phyloP scores from a whole-genome alignment of 2,329 filamentous ascomycete genomes.

The Chrysoporthe puriensis region DNA sequence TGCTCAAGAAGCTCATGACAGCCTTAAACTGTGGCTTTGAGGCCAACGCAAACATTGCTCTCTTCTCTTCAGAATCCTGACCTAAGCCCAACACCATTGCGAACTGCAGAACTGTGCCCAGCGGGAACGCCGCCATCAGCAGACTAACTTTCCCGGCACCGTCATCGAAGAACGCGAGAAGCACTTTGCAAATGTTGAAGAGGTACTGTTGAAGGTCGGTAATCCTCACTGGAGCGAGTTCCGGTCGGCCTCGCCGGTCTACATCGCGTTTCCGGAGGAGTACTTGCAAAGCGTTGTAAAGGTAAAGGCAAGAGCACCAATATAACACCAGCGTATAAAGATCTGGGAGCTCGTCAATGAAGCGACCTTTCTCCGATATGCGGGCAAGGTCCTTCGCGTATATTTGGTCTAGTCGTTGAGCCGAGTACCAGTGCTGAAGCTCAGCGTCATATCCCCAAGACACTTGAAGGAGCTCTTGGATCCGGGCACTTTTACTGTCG shows the following conservation, averaged over 20 bases:
- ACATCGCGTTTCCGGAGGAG: slow-evolving; percentile 16
- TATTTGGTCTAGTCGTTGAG: slow-evolving; percentile 22
- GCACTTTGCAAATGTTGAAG: slow-evolving; percentile 24
- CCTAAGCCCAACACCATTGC: slow-evolving; percentile 8
- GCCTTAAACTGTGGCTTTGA: slow-evolving; percentile 13
- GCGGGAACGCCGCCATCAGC: slow-evolving; percentile 10
- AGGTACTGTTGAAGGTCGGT: slow-evolving; percentile 29
- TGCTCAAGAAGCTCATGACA: slow-evolving; percentile 9
- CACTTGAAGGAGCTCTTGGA: slow-evolving; percentile 22
- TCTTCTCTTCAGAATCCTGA: neutral
- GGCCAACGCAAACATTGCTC: neutral
- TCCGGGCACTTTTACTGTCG: slow-evolving; percentile 15
- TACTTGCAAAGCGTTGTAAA: slow-evolving; percentile 29
- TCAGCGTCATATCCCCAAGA: neutral
- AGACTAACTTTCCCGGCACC: slow-evolving; percentile 26
- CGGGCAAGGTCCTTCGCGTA: slow-evolving; percentile 12
- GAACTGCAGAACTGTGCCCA: slow-evolving; percentile 15
- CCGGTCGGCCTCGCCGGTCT: too few relatives aligned
- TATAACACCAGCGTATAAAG: slow-evolving; percentile 30
- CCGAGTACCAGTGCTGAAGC: slow-evolving; percentile 27
- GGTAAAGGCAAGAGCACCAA: slow-evolving; percentile 29
- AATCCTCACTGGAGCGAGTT: neutral
- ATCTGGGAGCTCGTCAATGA: slow-evolving; percentile 30
- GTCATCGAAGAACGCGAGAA: slow-evolving; percentile 31
- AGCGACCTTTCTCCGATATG: slow-evolving; percentile 4